Conservation (phyloP, 495 filamentous ascomycete species). For the Chaetomidium leptoderma region DNA sequence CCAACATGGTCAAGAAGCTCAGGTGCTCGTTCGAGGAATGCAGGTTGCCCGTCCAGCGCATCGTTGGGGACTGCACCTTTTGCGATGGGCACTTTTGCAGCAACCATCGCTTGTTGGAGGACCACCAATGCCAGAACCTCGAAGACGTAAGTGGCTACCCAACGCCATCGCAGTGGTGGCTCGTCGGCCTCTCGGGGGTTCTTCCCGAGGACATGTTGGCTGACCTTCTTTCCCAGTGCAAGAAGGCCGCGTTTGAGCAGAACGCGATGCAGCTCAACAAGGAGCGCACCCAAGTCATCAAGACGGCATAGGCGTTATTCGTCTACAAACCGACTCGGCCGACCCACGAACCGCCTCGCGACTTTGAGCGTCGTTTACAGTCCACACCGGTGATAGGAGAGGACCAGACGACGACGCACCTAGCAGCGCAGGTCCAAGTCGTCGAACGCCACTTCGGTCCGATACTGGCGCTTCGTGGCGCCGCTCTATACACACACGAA, state of each 20-base stretch:
- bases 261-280: constrained; percentile 88
- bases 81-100: constrained; percentile 91
- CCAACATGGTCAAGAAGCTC: constrained; percentile 68
- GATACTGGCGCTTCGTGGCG: neutral
- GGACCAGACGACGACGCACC: neutral
- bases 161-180: constrained; percentile 42
- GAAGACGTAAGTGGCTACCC: constrained; percentile 62
- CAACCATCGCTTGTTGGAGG: constrained; percentile 87
- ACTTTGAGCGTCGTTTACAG: neutral
- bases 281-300: constrained; percentile 69
- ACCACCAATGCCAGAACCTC: constrained; percentile 87
- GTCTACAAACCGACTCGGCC: neutral
- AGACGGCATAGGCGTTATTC: constrained; percentile 37
- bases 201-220: constrained; percentile 33
- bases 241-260: constrained; percentile 87
- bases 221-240: constrained; percentile 56
- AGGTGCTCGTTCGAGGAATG: constrained; percentile 86
- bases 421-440: too few species aligned
- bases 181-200: constrained; percentile 43
- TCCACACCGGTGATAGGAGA: neutral
- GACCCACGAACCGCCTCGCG: neutral
- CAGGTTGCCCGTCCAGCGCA: constrained; percentile 76
- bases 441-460: neutral
- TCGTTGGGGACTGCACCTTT: constrained; percentile 94
- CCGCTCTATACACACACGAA: neutral